Evolutionary conservation across 805 yeast species (phyloP).

Genomic region (Cyberlindnera misumaiensis): DNA sequence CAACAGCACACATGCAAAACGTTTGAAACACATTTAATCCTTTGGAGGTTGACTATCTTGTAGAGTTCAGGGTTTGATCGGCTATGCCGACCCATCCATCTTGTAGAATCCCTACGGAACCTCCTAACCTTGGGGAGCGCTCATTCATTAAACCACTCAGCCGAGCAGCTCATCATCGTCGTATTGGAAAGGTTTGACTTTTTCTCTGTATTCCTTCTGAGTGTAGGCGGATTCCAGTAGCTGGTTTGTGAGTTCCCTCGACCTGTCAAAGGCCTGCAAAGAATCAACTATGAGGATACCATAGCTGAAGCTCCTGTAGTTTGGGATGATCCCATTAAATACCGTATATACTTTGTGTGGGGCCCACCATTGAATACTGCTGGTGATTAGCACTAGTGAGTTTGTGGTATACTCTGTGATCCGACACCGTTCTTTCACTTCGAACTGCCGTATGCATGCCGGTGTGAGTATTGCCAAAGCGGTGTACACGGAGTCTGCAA

Average conservation of each 20-base stretch:
- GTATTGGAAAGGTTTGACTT: slow-evolving; percentile 3
- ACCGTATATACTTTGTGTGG: background rate
- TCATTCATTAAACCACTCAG: too few species aligned
- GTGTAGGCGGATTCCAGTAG: slow-evolving; percentile 7
- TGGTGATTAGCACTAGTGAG: slow-evolving; percentile 2
- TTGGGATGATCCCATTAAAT: slow-evolving; percentile 1
- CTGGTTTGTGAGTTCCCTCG: slow-evolving; percentile 4
- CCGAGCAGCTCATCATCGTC: too few species aligned
- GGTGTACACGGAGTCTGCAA: slow-evolving; percentile 8
- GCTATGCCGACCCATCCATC: too few species aligned
- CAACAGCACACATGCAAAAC: slow-evolving; percentile 39
- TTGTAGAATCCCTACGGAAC: too few species aligned
- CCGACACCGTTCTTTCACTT: slow-evolving; percentile 8
- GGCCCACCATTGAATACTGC: slow-evolving; percentile 7
- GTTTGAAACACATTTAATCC: background rate
- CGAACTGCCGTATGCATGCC: slow-evolving; percentile 4
- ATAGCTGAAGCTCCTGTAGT: background rate
- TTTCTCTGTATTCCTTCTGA: slow-evolving; percentile 1
- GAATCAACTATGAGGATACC: slow-evolving; percentile 7
- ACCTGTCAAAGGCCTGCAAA: slow-evolving; percentile 8
- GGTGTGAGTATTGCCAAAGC: slow-evolving; percentile 4
- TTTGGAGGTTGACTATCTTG: background rate
- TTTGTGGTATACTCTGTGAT: slow-evolving; percentile 10
- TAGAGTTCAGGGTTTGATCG: too few species aligned
- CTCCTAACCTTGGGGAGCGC: too few species aligned